Base-by-base conservation (phyloP, 106 monocot genomes). In the Gastrodia elata region DNA sequence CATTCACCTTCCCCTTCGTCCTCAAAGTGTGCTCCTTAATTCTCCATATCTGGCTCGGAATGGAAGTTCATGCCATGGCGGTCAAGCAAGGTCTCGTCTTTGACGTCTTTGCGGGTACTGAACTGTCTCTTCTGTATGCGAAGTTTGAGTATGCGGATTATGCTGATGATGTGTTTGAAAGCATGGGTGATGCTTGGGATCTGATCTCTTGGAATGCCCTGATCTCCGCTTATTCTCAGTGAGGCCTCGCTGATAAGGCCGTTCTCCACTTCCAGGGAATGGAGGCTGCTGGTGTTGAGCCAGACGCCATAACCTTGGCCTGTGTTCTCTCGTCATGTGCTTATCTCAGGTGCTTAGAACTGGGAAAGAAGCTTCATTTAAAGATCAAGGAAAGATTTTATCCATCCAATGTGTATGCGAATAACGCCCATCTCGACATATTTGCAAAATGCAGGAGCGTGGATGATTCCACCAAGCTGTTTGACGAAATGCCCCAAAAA, bases 1-100 rank as follows among this genome's bases (percentile, higher is more conserved):
- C 65, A 27, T 75, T 78, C 75, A 83, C 83, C 14, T 83, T 78
- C 78, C 83, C 83, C 34, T 78, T 75, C 71, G 75, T 80, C 4
- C 61, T 80, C 71, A 69, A 64, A 36, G 75, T 76, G 1, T 80
- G 80, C 71, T 25, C 75, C 35, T 27, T 24, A 1, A 36, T 80
- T 34, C 44, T 80, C 37, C 46, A 75, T 6, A 43, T 26, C 28
- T 33, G 39, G 33, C 1, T 16, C 0, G 80, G 80, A 13, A 38
- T 57, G 64, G 75, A 59, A 14, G 46, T 41, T 26, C 80, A 80
- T 44, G 30, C 71, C n/a, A 37, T 76, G 14, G 35, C 57, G 22
- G 25, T 28, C 36, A 80, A 71, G 43, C 30, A 30, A 0, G 46
- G 80, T 14, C 38, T 80, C 44, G 64, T 11, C 8, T 41, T 28